phyloP scores from a whole-genome alignment of 495 filamentous ascomycete species.

The Aspergillus indologenus region DNA sequence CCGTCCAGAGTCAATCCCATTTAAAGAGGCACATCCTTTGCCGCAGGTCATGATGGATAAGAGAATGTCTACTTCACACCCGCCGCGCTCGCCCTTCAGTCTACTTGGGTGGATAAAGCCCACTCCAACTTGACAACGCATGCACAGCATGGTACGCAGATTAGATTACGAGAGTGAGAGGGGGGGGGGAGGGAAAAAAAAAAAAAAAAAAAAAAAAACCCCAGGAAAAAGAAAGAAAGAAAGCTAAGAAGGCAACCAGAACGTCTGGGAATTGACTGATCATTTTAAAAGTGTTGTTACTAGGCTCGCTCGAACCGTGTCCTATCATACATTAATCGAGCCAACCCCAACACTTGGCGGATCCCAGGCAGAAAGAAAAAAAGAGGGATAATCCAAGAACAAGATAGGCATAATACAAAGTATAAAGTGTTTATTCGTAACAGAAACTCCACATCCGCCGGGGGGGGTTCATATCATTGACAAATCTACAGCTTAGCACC shows the following conservation, averaged over 20 bases:
- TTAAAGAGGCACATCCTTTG: no score
- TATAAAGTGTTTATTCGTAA: conserved; percentile 19
- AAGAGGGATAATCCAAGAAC: conserved; percentile 24
- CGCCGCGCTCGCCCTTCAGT: no score
- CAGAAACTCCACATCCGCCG: conserved; percentile 9
- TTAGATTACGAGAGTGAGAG: no score
- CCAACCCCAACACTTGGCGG: conserved; percentile 34
- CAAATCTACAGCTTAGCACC: conserved; percentile 77
- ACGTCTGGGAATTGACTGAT: no score
- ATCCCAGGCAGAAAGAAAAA: conserved; percentile 28
- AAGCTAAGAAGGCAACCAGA: conserved; percentile 26
- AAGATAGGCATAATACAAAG: conserved; percentile 23
- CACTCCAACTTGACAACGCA: no score
- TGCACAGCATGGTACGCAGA: no score
- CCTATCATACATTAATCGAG: conserved; percentile 48
- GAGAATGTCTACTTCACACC: no score
- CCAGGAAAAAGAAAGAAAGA: background rate
- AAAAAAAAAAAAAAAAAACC: no score
- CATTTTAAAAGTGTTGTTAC: conserved; percentile 41
- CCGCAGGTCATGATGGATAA: no score
- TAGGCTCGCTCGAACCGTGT: conserved; percentile 49
- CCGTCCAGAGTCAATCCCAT: background rate
- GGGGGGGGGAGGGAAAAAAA: no score
- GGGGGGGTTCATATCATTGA: conserved; percentile 13
- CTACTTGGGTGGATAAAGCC: no score